Conservation (phyloP, 129 eudicot species). For the Helichrysum umbraculigerum region DNA sequence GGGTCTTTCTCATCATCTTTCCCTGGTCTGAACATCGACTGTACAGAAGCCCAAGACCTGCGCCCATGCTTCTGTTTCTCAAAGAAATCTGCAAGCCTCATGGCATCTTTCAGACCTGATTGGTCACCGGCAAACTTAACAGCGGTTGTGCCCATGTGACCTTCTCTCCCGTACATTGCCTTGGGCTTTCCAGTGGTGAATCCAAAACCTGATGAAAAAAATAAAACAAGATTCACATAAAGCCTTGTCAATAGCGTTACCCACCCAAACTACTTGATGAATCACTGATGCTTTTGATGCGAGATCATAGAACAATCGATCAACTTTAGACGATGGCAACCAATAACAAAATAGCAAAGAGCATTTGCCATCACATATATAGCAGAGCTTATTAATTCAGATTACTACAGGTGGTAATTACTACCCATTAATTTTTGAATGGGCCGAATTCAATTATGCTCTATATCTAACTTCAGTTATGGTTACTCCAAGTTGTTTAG, state of each 20-base stretch:
- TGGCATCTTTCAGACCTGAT: slow-evolving; percentile 72
- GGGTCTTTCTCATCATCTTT: slow-evolving; percentile 74
- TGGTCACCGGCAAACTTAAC: slow-evolving; percentile 70
- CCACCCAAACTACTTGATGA: background rate
- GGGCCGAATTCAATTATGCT: background rate
- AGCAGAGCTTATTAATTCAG: background rate
- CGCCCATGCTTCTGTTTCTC: slow-evolving; percentile 80
- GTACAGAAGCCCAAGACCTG: slow-evolving; percentile 55
- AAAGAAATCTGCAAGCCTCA: slow-evolving; percentile 66
- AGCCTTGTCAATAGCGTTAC: background rate
- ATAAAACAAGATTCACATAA: slow-evolving; percentile 16
- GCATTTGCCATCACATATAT: background rate
- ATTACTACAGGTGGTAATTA: background rate
- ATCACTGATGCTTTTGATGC: background rate
- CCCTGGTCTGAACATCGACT: slow-evolving; percentile 38
- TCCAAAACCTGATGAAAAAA: slow-evolving; percentile 66
- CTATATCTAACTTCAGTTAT: too few species aligned
- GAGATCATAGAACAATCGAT: background rate
- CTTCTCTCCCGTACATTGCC: slow-evolving; percentile 83
- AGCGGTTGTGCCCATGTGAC: slow-evolving; percentile 70
- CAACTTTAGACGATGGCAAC: background rate
- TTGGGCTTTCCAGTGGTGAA: slow-evolving; percentile 71
- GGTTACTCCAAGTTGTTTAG: too few species aligned
- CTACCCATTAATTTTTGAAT: background rate
- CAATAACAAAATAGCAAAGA: background rate